Evolutionary conservation across 1,284 basidiomycete genomes (phyloP), one percentile per base, ranked within the genome.

Genomic region (Puccinia triticina): DNA sequence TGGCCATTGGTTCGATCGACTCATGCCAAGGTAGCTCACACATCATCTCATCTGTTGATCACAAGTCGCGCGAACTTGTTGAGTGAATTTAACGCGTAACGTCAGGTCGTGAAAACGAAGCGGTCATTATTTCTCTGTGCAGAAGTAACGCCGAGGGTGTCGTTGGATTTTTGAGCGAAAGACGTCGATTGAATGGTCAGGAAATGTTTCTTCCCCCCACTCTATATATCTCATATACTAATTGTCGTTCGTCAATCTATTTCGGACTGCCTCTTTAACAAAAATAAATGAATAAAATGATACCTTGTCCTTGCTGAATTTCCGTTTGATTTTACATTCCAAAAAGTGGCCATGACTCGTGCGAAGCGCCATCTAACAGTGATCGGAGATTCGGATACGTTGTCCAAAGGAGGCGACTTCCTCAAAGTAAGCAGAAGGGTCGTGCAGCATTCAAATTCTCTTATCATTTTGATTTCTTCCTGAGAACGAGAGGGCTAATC

Each of bases 111-210:
- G 82, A 83, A 53, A 79, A 75, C 46, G 93, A 97, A 80, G 94
- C 94, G 0, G 91, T 97, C 64, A 91, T 97, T 34, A 92, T 98
- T 80, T 93, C 91, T 84, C 90, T 98, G 7, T 95, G 96, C 0
- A 89, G 95, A 64, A 95, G 93, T 84, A 98, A 97, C 85, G 84
- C 86, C 14, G 55, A 94, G 90, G 90, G 94, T 64, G 93, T 96
- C 85, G 94, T 98, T 0, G 95, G 96, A 0, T 97, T 98, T 87
- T 87, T 98, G 84, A 93, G 92, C 85, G 96, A 98, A 86, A 93
- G 94, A 85, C 89, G 95, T 57, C 89, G 96, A 61, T 88, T 98
- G 85, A 98, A 98, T 86, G 93, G 93, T 92, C 84, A 79, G 89
- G 21, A 12, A 48, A 46, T 48, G 21, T 48, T 69, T 48, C 55